phyloP scores from a whole-genome alignment of 1,284 basidiomycete genomes.

The Lentinula novae-zelandiae region DNA sequence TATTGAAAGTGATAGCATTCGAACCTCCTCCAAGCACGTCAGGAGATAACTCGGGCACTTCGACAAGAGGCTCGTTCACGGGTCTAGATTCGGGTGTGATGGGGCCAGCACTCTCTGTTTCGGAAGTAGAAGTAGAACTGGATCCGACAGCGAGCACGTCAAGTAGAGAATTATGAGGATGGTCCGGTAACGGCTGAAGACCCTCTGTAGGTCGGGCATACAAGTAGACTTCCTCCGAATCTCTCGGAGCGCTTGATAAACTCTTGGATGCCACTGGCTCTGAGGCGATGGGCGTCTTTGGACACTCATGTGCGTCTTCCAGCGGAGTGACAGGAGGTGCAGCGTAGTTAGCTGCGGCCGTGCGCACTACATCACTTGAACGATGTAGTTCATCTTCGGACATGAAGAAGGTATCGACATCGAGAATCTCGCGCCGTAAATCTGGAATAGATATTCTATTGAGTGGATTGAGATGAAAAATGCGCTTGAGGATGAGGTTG shows the following conservation, averaged over 20 bases:
- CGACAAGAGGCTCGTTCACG: constrained; percentile 32
- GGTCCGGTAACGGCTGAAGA: constrained; percentile 14
- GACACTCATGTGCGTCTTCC: neutral
- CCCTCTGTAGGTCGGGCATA: constrained; percentile 31
- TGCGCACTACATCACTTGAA: constrained; percentile 26
- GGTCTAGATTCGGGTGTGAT: constrained; percentile 42
- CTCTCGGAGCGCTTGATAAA: constrained; percentile 15
- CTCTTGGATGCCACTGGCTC: neutral
- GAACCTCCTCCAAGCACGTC: constrained; percentile 22
- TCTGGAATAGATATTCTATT: constrained; percentile 60
- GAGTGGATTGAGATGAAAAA: constrained; percentile 53
- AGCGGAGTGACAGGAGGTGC: constrained; percentile 11
- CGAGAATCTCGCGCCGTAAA: constrained; percentile 54
- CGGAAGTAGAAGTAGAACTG: constrained; percentile 21
- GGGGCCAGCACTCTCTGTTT: constrained; percentile 38
- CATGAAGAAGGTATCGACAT: constrained; percentile 68
- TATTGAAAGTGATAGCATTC: constrained; percentile 5
- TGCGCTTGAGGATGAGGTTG: constrained; percentile 52
- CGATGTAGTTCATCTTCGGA: constrained; percentile 43
- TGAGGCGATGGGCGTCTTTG: neutral
- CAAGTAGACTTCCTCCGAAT: constrained; percentile 32
- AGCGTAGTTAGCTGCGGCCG: constrained; percentile 15
- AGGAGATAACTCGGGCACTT: constrained; percentile 36
- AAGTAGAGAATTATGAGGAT: constrained; percentile 6
- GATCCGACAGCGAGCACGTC: constrained; percentile 13